Evolutionary conservation across 768 basidiomycete genomes (phyloP), one percentile per base, ranked within the genome.

Genomic region (Russula virescens): DNA sequence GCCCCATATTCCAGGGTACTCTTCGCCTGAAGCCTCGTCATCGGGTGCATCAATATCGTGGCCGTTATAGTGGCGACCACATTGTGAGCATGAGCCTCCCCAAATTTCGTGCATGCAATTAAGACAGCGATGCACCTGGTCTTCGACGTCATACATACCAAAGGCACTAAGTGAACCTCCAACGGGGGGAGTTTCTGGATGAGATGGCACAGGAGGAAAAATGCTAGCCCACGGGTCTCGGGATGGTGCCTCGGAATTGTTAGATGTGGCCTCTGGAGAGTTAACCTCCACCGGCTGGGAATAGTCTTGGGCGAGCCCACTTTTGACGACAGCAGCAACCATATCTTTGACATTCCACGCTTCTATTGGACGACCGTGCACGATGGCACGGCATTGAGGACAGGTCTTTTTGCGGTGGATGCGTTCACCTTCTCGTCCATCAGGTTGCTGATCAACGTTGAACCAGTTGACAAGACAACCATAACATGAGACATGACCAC

Each of bases 31-130:
- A 9, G 70, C 71, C 18, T 31, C 40, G 10, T 55, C 63, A 31
- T 61, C 66, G 23, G 47, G 52, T 42, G 31, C 68, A 43, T 66
- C 65, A 16, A 59, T 69, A 53, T 68, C 47, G 56, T 87, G 87
- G 1, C 82, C 86, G 3, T 75, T 76, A 68, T 89, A 90, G 21
- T 71, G 72, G 38, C 88, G 79, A 31, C 80, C 76, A 66, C 91
- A 92, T 13, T 69, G 69, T 5, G 83, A 79, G 69, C 91, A 93
- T 23, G 78, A 70, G 1, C 87, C 87, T 63, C 78, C 83, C 81
- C 80, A 83, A 63, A 93, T 87, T 73, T 93, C 91, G 69, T 91
- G 84, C 78, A 85, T 80, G 66, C 89, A 92, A 47, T 85, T 84
- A 18, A 83, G 69, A 70, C 91, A 93, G 19, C 90, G 80, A 69